Conservation (phyloP, 805 yeast genomes). For the Saccharomycopsis sp. region DNA sequence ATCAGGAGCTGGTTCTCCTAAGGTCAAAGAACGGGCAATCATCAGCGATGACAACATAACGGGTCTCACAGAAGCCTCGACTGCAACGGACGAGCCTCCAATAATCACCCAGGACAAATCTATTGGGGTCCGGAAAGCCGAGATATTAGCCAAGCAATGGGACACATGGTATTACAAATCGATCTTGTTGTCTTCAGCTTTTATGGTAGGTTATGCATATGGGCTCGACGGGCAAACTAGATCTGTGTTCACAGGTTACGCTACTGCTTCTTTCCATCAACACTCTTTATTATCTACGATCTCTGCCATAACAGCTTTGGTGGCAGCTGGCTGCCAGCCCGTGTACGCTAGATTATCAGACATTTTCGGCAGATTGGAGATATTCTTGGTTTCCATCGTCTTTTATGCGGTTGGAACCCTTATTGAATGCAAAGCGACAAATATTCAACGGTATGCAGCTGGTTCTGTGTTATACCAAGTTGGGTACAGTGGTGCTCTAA, state of each 20-base stretch:
- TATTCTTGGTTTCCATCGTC: conserved; percentile 37
- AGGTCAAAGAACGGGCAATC: too few species aligned
- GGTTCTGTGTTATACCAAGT: conserved; percentile 40
- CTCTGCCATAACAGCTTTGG: conserved; percentile 41
- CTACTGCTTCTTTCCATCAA: conserved; percentile 39
- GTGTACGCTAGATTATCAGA: conserved; percentile 49
- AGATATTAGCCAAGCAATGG: conserved; percentile 45
- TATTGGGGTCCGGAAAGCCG: conserved; percentile 39
- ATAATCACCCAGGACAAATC: background rate
- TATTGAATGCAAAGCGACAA: conserved; percentile 46
- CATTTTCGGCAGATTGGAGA: conserved; percentile 45
- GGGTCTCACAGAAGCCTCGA: too few species aligned
- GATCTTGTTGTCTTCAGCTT: conserved; percentile 39
- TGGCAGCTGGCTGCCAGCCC: conserved; percentile 51
- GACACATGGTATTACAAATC: conserved; percentile 29
- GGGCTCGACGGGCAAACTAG: conserved; percentile 48
- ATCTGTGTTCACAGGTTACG: conserved; percentile 36
- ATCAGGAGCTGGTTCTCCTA: too few species aligned
- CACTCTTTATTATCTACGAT: conserved; percentile 47
- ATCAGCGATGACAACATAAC: too few species aligned
- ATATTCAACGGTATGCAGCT: conserved; percentile 44
- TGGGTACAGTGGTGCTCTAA: conserved; percentile 55
- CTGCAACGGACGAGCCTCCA: too few species aligned
- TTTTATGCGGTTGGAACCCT: conserved; percentile 49
- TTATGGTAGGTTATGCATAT: conserved; percentile 49